Conservation (phyloP, 768 basidiomycete species). For the Lyophyllum semitale region DNA sequence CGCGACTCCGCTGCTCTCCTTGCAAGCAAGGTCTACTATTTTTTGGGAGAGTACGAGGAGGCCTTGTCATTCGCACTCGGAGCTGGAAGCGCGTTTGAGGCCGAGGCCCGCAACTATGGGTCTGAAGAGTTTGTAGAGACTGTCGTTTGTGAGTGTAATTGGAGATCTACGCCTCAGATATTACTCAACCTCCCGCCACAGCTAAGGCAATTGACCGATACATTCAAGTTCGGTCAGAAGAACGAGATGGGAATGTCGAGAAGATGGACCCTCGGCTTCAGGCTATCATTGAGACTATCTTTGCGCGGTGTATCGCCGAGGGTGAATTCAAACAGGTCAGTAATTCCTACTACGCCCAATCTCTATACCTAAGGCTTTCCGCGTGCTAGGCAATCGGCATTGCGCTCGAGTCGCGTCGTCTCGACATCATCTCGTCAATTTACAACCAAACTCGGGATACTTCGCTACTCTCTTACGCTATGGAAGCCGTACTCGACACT, state of each 20-base stretch:
- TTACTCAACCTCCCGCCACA: conserved; percentile 29
- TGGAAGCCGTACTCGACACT: conserved; percentile 90
- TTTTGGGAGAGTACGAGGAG: conserved; percentile 93
- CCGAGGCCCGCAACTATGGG: conserved; percentile 59
- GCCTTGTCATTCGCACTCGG: conserved; percentile 93
- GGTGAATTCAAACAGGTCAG: conserved; percentile 89
- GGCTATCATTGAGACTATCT: conserved; percentile 86
- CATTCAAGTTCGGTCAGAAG: conserved; percentile 67
- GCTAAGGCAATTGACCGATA: conserved; percentile 97
- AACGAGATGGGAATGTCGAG: conserved; percentile 48
- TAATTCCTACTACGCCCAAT: conserved; percentile 10
- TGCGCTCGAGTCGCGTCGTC: conserved; percentile 86
- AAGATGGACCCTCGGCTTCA: conserved; percentile 82
- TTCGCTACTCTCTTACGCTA: conserved; percentile 82
- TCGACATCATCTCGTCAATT: conserved; percentile 83
- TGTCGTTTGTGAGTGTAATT: conserved; percentile 74
- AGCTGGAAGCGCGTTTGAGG: conserved; percentile 84
- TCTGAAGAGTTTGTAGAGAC: conserved; percentile 93
- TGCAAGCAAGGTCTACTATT: conserved; percentile 98
- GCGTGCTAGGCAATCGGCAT: conserved; percentile 82
- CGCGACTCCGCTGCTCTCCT: conserved; percentile 87
- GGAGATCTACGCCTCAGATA: background rate
- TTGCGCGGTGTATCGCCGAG: conserved; percentile 81
- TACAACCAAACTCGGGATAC: conserved; percentile 76
- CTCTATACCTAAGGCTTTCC: conserved; percentile 1